These are phyloP conservation scores for Chamaecyparis obtusa DNA, from an alignment of 75 land plant genomes.

Conservation along the genomic window DNA sequence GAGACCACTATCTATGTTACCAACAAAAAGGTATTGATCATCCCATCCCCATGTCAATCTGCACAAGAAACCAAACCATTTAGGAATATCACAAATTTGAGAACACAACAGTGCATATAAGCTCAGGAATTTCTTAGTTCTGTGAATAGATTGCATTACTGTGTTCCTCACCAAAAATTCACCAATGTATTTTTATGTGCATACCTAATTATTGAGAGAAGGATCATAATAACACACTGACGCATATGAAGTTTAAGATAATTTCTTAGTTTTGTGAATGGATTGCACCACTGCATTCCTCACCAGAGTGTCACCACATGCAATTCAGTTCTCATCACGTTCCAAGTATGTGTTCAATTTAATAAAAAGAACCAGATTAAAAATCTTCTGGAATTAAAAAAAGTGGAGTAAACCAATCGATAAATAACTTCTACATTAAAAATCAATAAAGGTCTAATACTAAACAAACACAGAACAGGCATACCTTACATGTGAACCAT, in stretches of 20 bases:
- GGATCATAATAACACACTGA: not conserved
- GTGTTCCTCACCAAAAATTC: not conserved
- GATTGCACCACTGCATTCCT: not conserved
- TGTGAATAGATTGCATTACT: not conserved
- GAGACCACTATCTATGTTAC: slow-evolving; percentile 61
- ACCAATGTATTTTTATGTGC: not conserved
- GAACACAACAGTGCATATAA: not conserved
- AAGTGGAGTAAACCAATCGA: too few species aligned
- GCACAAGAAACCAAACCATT: slow-evolving; percentile 9
- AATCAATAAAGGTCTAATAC: too few species aligned
- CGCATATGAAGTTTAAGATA: not conserved
- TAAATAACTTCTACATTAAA: too few species aligned
- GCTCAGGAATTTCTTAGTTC: not conserved
- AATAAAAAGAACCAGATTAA: too few species aligned
- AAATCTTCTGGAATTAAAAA: too few species aligned
- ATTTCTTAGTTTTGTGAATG: not conserved
- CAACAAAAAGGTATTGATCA: slow-evolving; percentile 58
- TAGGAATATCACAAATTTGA: not conserved
- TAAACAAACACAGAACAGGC: too few species aligned
- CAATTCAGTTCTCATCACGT: too few species aligned
- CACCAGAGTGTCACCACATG: not conserved
- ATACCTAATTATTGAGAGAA: not conserved
- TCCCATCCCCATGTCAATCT: slow-evolving; percentile 91
- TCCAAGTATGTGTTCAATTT: too few species aligned
- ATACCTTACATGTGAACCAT: too few species aligned